A percentile compares a stretch with the other conserved stretches of the same genome.
Conservation (phyloP, 169 alveolate genomes). For the Theileria annulata region DNA sequence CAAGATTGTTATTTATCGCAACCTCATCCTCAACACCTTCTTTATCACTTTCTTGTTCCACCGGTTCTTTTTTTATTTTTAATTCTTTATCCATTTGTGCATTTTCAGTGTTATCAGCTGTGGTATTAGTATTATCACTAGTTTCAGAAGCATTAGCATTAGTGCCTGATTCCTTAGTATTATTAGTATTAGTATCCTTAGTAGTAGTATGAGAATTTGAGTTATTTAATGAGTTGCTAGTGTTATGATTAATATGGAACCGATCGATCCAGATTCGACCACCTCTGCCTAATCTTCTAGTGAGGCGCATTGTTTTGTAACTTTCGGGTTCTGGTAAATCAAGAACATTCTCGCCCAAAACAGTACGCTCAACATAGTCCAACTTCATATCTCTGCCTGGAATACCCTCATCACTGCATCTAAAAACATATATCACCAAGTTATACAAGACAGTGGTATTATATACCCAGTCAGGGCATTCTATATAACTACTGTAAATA, state of each 20-base stretch:
- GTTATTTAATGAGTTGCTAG: too few relatives aligned
- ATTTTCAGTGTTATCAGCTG: not conserved
- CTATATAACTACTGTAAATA: not conserved
- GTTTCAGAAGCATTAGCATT: too few relatives aligned
- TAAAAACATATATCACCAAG: not conserved
- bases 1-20: slow-evolving; percentile 21
- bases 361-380: slow-evolving; percentile 23
- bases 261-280: slow-evolving; percentile 70
- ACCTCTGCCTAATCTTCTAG: slow-evolving; percentile 66
- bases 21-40: not conserved
- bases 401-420: slow-evolving; percentile 6
- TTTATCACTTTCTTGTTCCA: not conserved
- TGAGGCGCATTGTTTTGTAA: slow-evolving; percentile 43
- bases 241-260: not conserved
- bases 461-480: not conserved
- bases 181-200: too few relatives aligned
- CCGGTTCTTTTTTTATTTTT: not conserved
- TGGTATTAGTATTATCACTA: not conserved
- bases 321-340: slow-evolving; percentile 39
- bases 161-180: too few relatives aligned
- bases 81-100: not conserved
- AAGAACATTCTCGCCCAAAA: not conserved
- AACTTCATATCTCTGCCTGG: slow-evolving; percentile 4
- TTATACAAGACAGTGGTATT: not conserved
- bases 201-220: too few relatives aligned